Evolutionary conservation across 768 basidiomycete genomes (phyloP).

Genomic region (Leccinum broughii): DNA sequence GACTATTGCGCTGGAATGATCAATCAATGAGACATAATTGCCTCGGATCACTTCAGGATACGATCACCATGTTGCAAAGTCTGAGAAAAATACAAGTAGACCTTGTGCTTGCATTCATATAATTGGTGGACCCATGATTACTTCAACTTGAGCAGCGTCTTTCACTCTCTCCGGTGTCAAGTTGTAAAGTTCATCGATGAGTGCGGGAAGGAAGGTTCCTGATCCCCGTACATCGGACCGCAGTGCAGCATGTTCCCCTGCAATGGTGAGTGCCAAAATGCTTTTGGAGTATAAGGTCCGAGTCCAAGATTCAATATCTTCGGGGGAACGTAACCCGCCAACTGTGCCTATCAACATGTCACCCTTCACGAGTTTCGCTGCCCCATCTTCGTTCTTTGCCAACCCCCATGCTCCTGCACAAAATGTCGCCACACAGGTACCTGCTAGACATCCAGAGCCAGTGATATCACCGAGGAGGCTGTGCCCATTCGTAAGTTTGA

Average conservation of each 20-base stretch:
- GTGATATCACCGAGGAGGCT: slow-evolving; percentile 76
- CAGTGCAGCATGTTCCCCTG: slow-evolving; percentile 57
- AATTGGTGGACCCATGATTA: slow-evolving; percentile 2
- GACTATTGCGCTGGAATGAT: too few species aligned
- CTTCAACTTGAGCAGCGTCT: slow-evolving; percentile 31
- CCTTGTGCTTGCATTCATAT: too few species aligned
- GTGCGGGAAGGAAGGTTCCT: slow-evolving; percentile 62
- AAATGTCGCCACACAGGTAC: slow-evolving; percentile 76
- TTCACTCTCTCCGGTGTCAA: slow-evolving; percentile 40
- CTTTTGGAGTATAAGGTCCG: slow-evolving; percentile 29
- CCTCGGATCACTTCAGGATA: too few species aligned
- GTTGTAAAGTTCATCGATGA: slow-evolving; percentile 61
- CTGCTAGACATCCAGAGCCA: slow-evolving; percentile 86
- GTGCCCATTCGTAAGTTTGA: slow-evolving; percentile 76
- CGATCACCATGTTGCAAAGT: too few species aligned
- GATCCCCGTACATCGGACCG: slow-evolving; percentile 57
- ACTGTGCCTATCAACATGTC: slow-evolving; percentile 78
- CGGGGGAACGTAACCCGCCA: slow-evolving; percentile 62
- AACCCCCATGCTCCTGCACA: slow-evolving; percentile 65
- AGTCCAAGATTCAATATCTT: not conserved
- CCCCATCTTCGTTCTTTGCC: slow-evolving; percentile 27
- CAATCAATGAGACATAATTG: too few species aligned
- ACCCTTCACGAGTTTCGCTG: slow-evolving; percentile 60
- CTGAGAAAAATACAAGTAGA: too few species aligned
- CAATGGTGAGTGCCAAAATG: slow-evolving; percentile 57